phyloP scores from a whole-genome alignment of 176 grass and related monocot genomes.

The Ananas comosus region DNA sequence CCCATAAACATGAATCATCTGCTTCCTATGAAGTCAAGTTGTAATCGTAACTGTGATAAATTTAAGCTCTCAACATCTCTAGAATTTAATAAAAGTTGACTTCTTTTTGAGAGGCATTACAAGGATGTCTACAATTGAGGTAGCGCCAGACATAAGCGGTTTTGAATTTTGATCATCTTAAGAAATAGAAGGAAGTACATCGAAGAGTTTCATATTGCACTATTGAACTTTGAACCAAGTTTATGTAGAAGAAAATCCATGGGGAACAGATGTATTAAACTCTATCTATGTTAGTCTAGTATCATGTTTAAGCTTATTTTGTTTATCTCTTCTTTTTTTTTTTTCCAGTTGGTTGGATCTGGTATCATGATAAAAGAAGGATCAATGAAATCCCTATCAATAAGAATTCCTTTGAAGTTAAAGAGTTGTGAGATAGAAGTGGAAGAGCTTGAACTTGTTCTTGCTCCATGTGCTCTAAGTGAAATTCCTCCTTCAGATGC shows the following conservation, averaged over 20 bases:
- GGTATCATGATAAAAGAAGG: slow-evolving; percentile 81
- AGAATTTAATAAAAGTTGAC: not conserved
- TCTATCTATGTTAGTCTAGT: too few species aligned
- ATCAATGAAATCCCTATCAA: slow-evolving; percentile 76
- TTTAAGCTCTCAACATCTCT: not conserved
- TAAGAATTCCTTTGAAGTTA: slow-evolving; percentile 61
- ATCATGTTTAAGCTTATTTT: not conserved
- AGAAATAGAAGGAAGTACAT: not conserved
- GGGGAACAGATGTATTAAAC: not conserved
- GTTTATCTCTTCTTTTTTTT: slow-evolving; percentile 10
- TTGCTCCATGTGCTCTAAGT: slow-evolving; percentile 45
- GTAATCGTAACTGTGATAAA: not conserved
- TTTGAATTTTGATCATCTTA: not conserved
- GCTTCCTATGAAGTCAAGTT: too few species aligned
- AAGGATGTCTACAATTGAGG: not conserved
- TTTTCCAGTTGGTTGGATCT: slow-evolving; percentile 58
- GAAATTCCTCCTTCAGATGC: slow-evolving; percentile 33
- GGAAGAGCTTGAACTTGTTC: slow-evolving; percentile 79
- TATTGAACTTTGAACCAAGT: not conserved
- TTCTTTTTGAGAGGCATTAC: not conserved
- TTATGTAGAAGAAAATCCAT: not conserved
- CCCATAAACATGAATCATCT: too few species aligned
- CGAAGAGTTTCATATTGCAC: not conserved
- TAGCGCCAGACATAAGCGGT: not conserved
- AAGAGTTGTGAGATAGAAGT: slow-evolving; percentile 73